Evolutionary conservation across 2,329 filamentous ascomycete genomes (phyloP), one percentile per base, ranked within the genome.

Genomic region (Monilinia aucupariae): DNA sequence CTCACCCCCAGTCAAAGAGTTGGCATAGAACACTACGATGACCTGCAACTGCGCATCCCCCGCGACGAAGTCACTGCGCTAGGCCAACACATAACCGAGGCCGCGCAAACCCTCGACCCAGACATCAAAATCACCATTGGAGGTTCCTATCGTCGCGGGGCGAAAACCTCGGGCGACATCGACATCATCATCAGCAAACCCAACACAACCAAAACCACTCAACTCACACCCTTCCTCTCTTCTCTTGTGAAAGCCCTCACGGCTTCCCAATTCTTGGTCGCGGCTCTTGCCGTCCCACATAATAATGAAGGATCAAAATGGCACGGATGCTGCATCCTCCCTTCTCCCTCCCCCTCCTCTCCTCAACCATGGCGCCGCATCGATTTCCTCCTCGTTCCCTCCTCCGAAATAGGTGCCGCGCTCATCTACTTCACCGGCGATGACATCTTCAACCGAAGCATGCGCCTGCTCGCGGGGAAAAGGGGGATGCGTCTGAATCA

Each of bases 361-460:
- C n/a, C 20, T 74, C 25, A 39, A 15, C 52, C 83, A 0, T 96
- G 91, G 92, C 82, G 92, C 10, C 84, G 92, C 2, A 88, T 97
- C 65, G 92, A 97, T 72, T 82, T 97, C 25, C 78, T 97, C 1
- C 82, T 96, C 4, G 92, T 96, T 0, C 92, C 92, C 0, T 86
- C 86, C 68, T 79, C 83, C 2, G 87, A 96, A 74, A 81, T 91
- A 58, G 93, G 93, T 1, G 92, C 90, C 0, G 92, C 92, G 0
- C 74, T 97, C 65, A 82, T 97, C n/a, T 97, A 97, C 73, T 97
- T 97, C 72, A 97, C 93, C 0, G 93, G 93, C 0, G 94, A 97
- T 69, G 92, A 96, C 73, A 88, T 96, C 41, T 97, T 97, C 78
- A 97, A 97, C 74, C 81, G 92, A 20, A 96, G 90, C 71, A 84